Evolutionary conservation across 2,329 filamentous ascomycete genomes (phyloP).

Genomic region (Boeremia lycopersici): DNA sequence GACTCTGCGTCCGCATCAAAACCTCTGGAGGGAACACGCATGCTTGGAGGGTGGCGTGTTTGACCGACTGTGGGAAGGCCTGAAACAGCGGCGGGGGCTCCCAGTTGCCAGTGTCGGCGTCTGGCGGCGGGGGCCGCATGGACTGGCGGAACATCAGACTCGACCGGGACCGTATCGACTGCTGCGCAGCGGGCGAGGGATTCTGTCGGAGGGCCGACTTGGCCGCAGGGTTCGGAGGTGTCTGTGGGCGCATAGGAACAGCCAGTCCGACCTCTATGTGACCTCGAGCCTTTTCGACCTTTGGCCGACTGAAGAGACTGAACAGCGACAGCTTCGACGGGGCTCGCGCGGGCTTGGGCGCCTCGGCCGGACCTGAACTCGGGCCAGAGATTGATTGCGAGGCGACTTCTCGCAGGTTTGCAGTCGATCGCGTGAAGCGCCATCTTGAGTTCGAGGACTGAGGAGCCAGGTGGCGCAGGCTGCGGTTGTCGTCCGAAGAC

Average conservation of each 20-base stretch:
- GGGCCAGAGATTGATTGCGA: constrained; percentile 9
- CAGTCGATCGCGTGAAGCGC: constrained; percentile 44
- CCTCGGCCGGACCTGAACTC: constrained; percentile 11
- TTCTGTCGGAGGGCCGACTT: constrained; percentile 39
- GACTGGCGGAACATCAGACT: constrained; percentile 43
- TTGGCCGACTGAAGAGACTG: constrained; percentile 57
- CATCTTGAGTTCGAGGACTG: constrained; percentile 41
- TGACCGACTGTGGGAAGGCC: constrained; percentile 82
- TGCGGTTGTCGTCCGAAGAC: constrained; percentile 32
- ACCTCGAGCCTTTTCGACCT: constrained; percentile 55
- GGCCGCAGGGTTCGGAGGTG: constrained; percentile 30
- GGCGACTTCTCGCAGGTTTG: constrained; percentile 27
- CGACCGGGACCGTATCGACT: constrained; percentile 40
- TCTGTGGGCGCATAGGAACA: constrained; percentile 42
- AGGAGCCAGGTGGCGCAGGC: constrained; percentile 30
- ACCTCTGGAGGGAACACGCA: constrained; percentile 71
- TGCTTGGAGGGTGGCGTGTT: constrained; percentile 72
- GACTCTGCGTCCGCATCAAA: constrained; percentile 64
- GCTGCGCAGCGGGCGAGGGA: constrained; percentile 36
- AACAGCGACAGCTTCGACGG: constrained; percentile 57
- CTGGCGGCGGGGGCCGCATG: constrained; percentile 28
- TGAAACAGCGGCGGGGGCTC: constrained; percentile 77
- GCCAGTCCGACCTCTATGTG: constrained; percentile 53
- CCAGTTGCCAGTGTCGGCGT: constrained; percentile 48
- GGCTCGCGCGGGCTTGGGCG: constrained; percentile 39